phyloP scores from a whole-genome alignment of 805 yeast genomes.

The Ogataea nonfermentans region DNA sequence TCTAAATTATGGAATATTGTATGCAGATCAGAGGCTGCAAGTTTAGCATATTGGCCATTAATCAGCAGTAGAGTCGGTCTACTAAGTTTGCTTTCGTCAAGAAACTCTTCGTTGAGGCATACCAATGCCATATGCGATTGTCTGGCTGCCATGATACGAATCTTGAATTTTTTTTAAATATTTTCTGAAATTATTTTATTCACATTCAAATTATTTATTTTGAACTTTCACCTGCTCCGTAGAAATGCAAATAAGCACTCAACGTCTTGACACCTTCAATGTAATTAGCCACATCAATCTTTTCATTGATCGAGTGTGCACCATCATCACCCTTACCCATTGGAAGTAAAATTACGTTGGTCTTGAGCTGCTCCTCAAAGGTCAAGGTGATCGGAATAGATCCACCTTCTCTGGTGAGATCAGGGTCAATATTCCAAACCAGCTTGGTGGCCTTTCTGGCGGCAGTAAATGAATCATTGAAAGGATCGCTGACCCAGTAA shows the following conservation, averaged over 20 bases:
- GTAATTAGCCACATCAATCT: slow-evolving; percentile 83
- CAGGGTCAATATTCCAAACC: slow-evolving; percentile 95
- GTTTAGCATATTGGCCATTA: slow-evolving; percentile 31
- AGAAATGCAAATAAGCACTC: slow-evolving; percentile 90
- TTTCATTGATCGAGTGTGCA: slow-evolving; percentile 97
- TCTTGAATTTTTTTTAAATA: background rate
- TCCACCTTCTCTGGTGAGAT: slow-evolving; percentile 98
- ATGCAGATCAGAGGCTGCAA: slow-evolving; percentile 13
- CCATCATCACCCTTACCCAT: slow-evolving; percentile 99
- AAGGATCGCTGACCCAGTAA: slow-evolving; percentile 95
- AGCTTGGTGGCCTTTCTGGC: slow-evolving; percentile 92
- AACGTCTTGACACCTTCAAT: slow-evolving; percentile 91
- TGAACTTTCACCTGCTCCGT: slow-evolving; percentile 40
- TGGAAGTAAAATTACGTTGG: slow-evolving; percentile 86
- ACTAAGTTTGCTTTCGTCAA: background rate
- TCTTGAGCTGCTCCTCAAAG: slow-evolving; percentile 82
- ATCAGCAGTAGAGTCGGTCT: slow-evolving; percentile 15
- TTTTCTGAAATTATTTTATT: background rate
- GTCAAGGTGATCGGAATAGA: slow-evolving; percentile 96
- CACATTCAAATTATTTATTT: background rate
- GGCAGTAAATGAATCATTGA: slow-evolving; percentile 88
- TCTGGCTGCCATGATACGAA: slow-evolving; percentile 8
- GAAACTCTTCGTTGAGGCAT: slow-evolving; percentile 17
- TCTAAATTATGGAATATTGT: slow-evolving; percentile 18
- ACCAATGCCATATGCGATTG: slow-evolving; percentile 19